Evolutionary conservation across 805 yeast genomes (phyloP).

Genomic region (Brettanomyces naardenensis): DNA sequence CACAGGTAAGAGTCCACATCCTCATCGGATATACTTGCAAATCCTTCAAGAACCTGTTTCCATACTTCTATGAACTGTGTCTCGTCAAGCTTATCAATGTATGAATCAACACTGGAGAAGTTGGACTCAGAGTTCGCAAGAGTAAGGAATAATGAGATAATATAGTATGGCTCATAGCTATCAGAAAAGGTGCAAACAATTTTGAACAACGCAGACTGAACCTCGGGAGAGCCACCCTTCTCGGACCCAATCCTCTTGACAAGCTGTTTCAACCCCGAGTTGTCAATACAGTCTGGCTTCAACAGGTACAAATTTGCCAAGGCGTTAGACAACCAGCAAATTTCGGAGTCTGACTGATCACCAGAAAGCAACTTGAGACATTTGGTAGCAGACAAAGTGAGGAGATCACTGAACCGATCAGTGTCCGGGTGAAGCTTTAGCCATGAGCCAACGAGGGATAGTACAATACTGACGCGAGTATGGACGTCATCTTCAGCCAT

Average conservation of each 20-base stretch:
- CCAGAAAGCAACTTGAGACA: background rate
- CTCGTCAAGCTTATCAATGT: background rate
- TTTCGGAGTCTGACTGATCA: background rate
- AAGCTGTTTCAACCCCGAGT: constrained; percentile 4
- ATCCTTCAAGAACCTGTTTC: background rate
- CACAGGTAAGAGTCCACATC: background rate
- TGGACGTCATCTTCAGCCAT: background rate
- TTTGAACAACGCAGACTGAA: constrained; percentile 12
- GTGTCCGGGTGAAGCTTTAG: background rate
- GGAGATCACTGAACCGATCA: background rate
- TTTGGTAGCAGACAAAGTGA: background rate
- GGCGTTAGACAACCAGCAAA: background rate
- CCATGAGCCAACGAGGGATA: background rate
- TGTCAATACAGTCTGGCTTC: background rate
- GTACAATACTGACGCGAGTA: background rate
- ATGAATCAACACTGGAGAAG: background rate
- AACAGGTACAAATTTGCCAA: background rate
- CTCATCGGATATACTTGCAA: background rate
- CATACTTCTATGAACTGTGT: background rate
- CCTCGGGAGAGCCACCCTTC: background rate
- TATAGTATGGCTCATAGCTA: constrained; percentile 10
- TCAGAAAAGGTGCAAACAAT: constrained; percentile 8
- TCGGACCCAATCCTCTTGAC: constrained; percentile 8
- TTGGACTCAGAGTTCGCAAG: constrained; percentile 4
- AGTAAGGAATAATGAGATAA: constrained; percentile 18